These are phyloP conservation scores for Penicillium brasilianum DNA, from an alignment of 2,329 filamentous ascomycete species.

Conservation along the genomic window DNA sequence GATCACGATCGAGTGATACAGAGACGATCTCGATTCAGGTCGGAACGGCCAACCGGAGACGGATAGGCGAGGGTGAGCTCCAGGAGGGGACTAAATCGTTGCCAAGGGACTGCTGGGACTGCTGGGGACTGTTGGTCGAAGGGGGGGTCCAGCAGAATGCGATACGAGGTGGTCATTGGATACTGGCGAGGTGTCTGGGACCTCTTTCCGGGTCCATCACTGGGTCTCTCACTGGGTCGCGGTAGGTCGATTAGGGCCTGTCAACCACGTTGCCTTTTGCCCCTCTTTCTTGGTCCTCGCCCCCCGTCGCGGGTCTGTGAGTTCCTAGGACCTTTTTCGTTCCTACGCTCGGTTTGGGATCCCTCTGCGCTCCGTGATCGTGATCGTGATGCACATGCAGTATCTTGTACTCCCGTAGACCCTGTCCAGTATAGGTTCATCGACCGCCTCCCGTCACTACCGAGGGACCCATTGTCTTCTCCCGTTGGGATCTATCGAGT, in stretches of 20 bases:
- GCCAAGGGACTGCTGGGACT: background rate
- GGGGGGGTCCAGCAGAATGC: background rate
- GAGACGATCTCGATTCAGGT: conserved; percentile 15
- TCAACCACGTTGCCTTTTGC: conserved; percentile 27
- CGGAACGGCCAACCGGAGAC: conserved; percentile 11
- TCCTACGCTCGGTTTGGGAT: background rate
- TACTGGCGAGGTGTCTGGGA: background rate
- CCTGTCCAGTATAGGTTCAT: too few relatives aligned
- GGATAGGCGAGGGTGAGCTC: background rate
- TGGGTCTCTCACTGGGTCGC: conserved; percentile 2
- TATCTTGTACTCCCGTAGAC: too few relatives aligned
- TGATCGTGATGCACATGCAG: too few relatives aligned
- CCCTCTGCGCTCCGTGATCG: background rate
- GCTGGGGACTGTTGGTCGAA: too few relatives aligned
- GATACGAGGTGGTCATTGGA: background rate
- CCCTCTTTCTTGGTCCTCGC: background rate
- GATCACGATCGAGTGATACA: conserved; percentile 23
- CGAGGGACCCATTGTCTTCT: background rate
- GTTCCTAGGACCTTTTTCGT: background rate
- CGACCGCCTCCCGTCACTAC: too few relatives aligned
- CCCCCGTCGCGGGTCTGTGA: conserved; percentile 1
- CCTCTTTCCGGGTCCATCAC: background rate
- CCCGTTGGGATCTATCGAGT: background rate
- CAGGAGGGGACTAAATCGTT: background rate
- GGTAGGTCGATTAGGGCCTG: conserved; percentile 13